Conservation (phyloP, 139 green algal species). For the Chlamydomonas asymmetrica region DNA sequence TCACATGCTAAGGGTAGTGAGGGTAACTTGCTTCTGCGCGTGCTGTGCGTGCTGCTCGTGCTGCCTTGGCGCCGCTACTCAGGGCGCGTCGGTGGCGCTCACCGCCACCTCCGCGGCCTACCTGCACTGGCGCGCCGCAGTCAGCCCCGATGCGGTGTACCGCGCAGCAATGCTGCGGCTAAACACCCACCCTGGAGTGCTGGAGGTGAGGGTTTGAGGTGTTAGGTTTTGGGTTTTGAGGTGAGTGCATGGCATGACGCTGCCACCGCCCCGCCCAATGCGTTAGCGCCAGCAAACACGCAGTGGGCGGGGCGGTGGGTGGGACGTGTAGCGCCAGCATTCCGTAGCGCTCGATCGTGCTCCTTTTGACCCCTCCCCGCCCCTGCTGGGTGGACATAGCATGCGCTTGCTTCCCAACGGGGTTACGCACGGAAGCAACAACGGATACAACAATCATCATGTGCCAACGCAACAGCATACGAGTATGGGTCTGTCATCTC, state of each 20-base stretch:
- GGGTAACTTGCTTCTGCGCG: no score
- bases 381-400: no score
- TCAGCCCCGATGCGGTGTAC: constrained; percentile 63
- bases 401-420: not conserved
- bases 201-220: constrained; percentile 50
- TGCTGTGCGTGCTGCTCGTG: no score
- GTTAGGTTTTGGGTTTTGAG: not conserved
- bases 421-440: not conserved
- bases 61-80: no score
- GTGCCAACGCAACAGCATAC: not conserved
- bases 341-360: no score
- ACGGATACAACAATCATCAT: not conserved
- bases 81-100: no score
- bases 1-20: no score
- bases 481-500: no score
- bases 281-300: not conserved
- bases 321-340: not conserved
- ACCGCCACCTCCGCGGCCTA: no score
- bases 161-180: constrained; percentile 62
- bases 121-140: constrained; percentile 40
- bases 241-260: not conserved
- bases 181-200: constrained; percentile 66
- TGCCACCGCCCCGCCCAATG: not conserved
- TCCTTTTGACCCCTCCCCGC: no score
- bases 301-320: not conserved